These are phyloP conservation scores for Trichoderma atrobrunneum DNA, from an alignment of 2,329 filamentous ascomycete species.

Conservation along the genomic window DNA sequence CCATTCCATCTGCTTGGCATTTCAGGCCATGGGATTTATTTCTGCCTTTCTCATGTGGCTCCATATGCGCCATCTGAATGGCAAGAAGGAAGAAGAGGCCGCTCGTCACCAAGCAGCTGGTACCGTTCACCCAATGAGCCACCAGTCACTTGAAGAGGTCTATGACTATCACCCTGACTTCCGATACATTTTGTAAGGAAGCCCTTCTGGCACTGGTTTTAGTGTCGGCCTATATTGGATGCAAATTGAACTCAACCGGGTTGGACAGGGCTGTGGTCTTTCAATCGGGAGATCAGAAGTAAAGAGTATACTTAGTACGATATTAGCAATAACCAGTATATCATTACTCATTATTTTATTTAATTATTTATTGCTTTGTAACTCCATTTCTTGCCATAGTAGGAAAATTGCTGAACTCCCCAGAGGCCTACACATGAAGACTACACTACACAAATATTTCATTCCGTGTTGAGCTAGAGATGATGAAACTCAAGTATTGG, in stretches of 20 bases:
- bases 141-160: neutral
- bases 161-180: constrained; percentile 2
- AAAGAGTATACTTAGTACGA: neutral
- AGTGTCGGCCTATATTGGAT: neutral
- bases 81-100: neutral
- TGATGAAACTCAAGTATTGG: neutral
- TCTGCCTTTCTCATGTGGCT: neutral
- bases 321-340: neutral
- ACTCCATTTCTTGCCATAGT: neutral
- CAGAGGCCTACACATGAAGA: neutral
- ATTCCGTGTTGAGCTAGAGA: neutral
- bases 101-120: neutral
- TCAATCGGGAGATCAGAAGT: neutral
- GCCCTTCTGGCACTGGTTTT: neutral
- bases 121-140: neutral
- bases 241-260: neutral
- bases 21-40: neutral
- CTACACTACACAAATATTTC: neutral
- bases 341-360: neutral
- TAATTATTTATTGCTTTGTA: neutral
- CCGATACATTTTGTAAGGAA: neutral
- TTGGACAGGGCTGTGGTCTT: neutral
- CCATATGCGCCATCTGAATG: neutral
- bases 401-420: neutral
- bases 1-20: neutral